Percentiles rank a stretch among this genome's conserved stretches.
Conservation (phyloP, 2,329 filamentous ascomycete species). For the Cryphonectria naterciae region DNA sequence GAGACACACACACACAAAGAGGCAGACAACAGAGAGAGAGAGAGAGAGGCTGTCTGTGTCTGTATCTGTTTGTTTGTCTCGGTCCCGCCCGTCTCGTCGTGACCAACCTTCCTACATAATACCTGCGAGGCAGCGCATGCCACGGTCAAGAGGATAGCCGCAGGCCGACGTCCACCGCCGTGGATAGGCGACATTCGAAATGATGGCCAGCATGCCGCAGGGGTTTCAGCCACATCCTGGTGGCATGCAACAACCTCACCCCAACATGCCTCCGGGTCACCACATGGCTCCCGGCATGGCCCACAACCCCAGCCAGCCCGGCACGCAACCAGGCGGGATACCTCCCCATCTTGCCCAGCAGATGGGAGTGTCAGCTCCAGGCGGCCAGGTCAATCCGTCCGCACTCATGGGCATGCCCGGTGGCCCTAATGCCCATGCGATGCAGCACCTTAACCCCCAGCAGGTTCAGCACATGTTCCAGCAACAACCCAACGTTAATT, state of each 20-base stretch:
- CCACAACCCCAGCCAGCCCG: constrained; percentile 72
- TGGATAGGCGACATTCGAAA: constrained; percentile 61
- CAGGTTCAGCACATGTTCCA: constrained; percentile 61
- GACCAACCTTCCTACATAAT: neutral
- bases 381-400: constrained; percentile 72
- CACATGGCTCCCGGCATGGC: constrained; percentile 66
- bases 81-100: constrained; percentile 15
- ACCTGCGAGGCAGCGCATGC: constrained; percentile 46
- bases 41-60: neutral
- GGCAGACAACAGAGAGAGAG: no score
- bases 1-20: neutral
- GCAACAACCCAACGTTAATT: constrained; percentile 50
- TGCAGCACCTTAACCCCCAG: constrained; percentile 70
- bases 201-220: constrained; percentile 73
- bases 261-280: constrained; percentile 68
- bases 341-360: constrained; percentile 70
- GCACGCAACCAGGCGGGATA: constrained; percentile 66
- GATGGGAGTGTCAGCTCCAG: constrained; percentile 73
- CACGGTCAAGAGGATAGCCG: constrained; percentile 47
- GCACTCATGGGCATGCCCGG: constrained; percentile 81
- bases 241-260: constrained; percentile 68
- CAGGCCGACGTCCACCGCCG: constrained; percentile 61
- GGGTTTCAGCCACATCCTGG: constrained; percentile 70
- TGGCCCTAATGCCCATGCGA: constrained; percentile 69
- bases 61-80: constrained; percentile 17